Evolutionary conservation across 2,329 filamentous ascomycete species (phyloP).

Genomic region (Chrysosporium queenslandicum): DNA sequence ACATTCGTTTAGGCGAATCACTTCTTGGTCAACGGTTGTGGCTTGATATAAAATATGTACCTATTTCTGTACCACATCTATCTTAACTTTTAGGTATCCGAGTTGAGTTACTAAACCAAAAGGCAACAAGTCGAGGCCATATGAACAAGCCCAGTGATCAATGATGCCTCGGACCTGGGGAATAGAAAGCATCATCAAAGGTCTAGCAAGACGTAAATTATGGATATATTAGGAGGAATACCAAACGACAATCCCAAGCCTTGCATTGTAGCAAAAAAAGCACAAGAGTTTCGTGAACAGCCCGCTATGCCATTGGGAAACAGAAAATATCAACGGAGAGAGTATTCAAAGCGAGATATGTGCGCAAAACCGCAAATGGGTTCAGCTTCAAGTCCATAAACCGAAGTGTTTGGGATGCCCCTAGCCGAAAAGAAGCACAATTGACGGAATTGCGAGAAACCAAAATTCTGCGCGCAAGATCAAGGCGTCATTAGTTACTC

Average conservation of each 20-base stretch:
- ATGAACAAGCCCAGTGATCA: background rate
- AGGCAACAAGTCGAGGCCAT: background rate
- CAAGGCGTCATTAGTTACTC: background rate
- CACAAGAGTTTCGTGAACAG: constrained; percentile 5
- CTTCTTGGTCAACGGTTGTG: background rate
- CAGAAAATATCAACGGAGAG: background rate
- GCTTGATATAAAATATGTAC: constrained; percentile 4
- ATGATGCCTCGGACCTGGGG: no score
- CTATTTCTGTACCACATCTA: no score
- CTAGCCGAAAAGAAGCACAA: constrained; percentile 2
- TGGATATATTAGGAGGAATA: constrained; percentile 1
- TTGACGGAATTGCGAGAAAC: background rate
- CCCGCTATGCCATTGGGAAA: constrained; percentile 18
- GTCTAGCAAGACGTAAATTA: background rate
- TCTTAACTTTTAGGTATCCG: background rate
- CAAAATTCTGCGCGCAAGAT: background rate
- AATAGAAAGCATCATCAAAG: background rate
- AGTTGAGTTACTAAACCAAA: background rate
- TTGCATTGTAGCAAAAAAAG: background rate
- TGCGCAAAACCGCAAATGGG: background rate
- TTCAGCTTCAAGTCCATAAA: background rate
- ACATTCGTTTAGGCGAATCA: background rate
- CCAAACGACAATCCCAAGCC: background rate
- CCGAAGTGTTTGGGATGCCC: background rate
- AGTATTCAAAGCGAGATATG: constrained; percentile 7